Base-by-base conservation (phyloP, 2,329 filamentous ascomycete species). In the Pseudogymnoascus sp. region DNA sequence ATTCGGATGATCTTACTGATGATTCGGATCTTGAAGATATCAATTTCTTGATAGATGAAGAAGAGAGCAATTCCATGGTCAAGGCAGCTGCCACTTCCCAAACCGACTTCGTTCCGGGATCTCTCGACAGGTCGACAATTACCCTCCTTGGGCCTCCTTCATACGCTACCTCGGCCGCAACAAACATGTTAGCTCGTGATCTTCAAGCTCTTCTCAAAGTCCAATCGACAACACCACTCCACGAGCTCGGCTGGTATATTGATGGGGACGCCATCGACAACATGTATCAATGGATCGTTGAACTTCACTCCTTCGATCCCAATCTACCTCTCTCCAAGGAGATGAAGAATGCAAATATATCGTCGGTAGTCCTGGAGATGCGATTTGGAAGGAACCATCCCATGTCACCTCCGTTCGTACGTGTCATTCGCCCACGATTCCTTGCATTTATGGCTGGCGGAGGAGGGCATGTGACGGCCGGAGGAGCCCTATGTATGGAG, bases 221-320 rank as follows among this genome's bases (percentile, higher is more conserved):
- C 1, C 92, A 96, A 72, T 74, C 82, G 0, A 77, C 73, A 10
- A 84, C 81, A 0, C 82, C 85, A 0, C 73, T 84, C 1, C 81
- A 87, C 65, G 83, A 88, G 65, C 81, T 96, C 0, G 93, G 93
- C 15, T 96, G 92, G 91, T 91, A 91, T 71, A 86, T 96, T 63
- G 83, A 96, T 70, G 80, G 82, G 59, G 76, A 78, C 9, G 78
- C 79, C 5, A 78, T 93, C 38, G 82, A 78, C 21, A 96, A 93
- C 70, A 80, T 92, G 66, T 96, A 95, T 71, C 91, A 96, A 71
- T 96, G 92, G 92, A 91, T 96, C 64, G 86, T 96, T 5, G 90
- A 96, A 73, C 78, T 97, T 1, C 93, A 96, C 73, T 90, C 87
- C 47, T 96, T 96, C 70, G 87, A 91, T 23, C 67, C 77, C 0